Percentiles rank a stretch among this genome's conserved stretches.
Conservation (phyloP, 2,329 filamentous ascomycete genomes). For the Penicillium sp. region DNA sequence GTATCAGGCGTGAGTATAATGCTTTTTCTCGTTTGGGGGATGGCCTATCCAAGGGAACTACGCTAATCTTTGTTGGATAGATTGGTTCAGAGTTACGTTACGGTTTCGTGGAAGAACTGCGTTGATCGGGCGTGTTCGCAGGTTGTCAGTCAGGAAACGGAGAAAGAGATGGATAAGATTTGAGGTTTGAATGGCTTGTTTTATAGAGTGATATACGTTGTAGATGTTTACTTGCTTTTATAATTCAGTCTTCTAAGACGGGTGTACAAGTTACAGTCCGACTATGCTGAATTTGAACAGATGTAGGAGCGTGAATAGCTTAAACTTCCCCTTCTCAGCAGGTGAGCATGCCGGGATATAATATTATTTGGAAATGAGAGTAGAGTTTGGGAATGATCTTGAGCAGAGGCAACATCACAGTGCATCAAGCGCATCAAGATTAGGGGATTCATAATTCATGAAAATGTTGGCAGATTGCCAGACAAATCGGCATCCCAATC, state of each 20-base stretch:
- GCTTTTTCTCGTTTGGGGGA: neutral
- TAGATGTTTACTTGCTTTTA: neutral
- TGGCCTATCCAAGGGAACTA: neutral
- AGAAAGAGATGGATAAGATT: neutral
- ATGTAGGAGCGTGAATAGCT: too few relatives aligned
- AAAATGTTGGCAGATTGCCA: conserved; percentile 10
- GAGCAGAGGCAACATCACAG: neutral
- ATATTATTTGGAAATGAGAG: neutral
- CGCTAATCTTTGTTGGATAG: neutral
- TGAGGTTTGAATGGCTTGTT: neutral
- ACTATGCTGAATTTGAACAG: too few relatives aligned
- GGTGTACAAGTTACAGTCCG: too few relatives aligned
- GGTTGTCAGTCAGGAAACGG: neutral
- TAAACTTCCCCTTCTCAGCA: too few relatives aligned
- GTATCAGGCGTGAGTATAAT: conserved; percentile 13
- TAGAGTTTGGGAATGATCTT: neutral
- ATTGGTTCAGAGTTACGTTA: neutral
- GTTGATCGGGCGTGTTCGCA: neutral
- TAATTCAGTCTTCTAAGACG: neutral
- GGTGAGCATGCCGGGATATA: too few relatives aligned
- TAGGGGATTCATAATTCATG: conserved; percentile 1
- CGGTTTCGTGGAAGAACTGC: neutral
- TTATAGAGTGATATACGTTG: neutral
- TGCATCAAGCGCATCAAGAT: neutral
- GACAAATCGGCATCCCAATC: conserved; percentile 31